Base-by-base conservation (phyloP, 352 stramenopile species). In the Phytophthora megakarya region DNA sequence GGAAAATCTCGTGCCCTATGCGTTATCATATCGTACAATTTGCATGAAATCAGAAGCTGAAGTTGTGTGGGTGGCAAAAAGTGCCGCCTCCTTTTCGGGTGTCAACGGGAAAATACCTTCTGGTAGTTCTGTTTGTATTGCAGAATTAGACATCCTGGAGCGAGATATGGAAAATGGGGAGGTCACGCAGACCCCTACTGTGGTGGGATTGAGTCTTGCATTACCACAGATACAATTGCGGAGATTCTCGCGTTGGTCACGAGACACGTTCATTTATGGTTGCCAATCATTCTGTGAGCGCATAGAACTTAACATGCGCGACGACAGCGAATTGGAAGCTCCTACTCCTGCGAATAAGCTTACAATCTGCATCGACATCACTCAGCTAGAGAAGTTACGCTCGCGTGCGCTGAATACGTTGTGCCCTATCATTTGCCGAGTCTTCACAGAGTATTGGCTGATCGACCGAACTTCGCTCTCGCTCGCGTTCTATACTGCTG, bases 381-480 rank as follows among this genome's bases (percentile, higher is more conserved):
- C 67, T 6, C 75, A 77, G 19, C 44, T 86, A 15, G 79, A 88
- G 54, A 86, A 83, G 35, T 42, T 86, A 3, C 76, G 69, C 3
- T 73, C 71, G 0, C 70, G 70, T 18, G 58, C 65, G 9, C 35
- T 84, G 13, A 87, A 87, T 60, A 65, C 40, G n/a, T 42, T 92
- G 5, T 78, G 76, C 6, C 84, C 86, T 0, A 73, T 88, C 9
- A 67, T 88, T 9, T 93, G 84, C 16, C 73, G 82, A 32, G 77
- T 95, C 13, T 95, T 86, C 52, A 86, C 73, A 6, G 84, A 95
- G 49, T 95, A 93, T 61, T 95, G 86, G 86, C 55, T 95, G 39
- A 89, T 95, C 46, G 84, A 95, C 52, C 81, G 86, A 23, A 92
- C 86, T 15, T 85, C 74, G 23, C 63, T 95, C 3, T 86, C 72